These are phyloP conservation scores for Cystobasidium sp. DNA, from an alignment of 1,284 basidiomycete genomes.

Conservation along the genomic window DNA sequence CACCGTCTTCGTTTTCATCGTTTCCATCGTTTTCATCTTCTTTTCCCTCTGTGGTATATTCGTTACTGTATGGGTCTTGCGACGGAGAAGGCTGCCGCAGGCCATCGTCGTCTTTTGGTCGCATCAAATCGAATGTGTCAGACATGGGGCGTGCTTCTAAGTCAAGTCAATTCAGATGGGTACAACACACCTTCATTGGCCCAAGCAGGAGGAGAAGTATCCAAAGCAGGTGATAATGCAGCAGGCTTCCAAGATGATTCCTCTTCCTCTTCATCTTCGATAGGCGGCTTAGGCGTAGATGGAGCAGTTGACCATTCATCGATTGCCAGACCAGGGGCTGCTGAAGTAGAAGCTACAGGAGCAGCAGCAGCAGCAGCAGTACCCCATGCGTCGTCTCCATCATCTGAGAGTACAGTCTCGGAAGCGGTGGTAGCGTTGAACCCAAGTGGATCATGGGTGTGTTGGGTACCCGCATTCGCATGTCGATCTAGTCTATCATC, in stretches of 20 bases:
- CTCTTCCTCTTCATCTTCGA: not conserved
- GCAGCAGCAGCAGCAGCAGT: not conserved
- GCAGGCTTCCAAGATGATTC: conserved; percentile 8
- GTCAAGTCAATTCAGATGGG: not conserved
- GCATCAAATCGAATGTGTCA: conserved; percentile 1
- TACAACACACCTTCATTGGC: not conserved
- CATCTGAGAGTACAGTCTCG: not conserved
- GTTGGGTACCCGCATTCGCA: not conserved
- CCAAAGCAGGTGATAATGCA: not conserved
- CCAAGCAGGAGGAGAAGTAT: conserved; percentile 14
- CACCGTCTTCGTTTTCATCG: conserved; percentile 18
- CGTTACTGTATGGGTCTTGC: not conserved
- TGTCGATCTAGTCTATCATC: not conserved
- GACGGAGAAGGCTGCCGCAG: not conserved
- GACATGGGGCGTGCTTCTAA: not conserved
- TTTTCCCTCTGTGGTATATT: not conserved
- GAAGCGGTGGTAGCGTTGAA: not conserved
- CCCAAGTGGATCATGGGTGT: conserved; percentile 2
- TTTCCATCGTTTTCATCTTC: not conserved
- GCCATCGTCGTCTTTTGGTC: not conserved
- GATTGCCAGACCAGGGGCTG: conserved; percentile 1
- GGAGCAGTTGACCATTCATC: conserved; percentile 5
- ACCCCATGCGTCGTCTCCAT: conserved; percentile 20
- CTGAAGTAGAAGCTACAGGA: conserved; percentile 21
- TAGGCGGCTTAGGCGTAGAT: conserved; percentile 9